Evolutionary conservation across 2,329 filamentous ascomycete species (phyloP).

Genomic region (Trichoderma sp.): DNA sequence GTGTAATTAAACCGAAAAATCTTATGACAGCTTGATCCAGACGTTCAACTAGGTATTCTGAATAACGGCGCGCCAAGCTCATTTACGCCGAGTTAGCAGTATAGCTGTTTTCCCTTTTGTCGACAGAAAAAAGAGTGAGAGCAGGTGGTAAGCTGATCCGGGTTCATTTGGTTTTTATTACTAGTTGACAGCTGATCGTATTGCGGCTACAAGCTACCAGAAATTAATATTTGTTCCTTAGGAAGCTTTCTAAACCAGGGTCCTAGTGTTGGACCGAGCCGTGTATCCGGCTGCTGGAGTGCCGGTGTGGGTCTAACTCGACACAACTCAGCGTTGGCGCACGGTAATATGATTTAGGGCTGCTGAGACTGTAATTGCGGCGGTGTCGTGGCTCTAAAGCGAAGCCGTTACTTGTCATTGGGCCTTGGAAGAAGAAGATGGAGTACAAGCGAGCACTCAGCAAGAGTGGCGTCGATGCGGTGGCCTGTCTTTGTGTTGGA

Average conservation of each 20-base stretch:
- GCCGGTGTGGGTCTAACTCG: slow-evolving; percentile 20
- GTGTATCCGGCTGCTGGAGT: slow-evolving; percentile 27
- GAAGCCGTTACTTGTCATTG: not conserved
- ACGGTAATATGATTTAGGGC: slow-evolving; percentile 9
- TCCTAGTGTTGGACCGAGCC: slow-evolving; percentile 29
- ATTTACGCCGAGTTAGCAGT: slow-evolving; percentile 1
- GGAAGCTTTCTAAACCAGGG: slow-evolving; percentile 26
- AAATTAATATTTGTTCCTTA: slow-evolving; percentile 25
- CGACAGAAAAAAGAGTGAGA: not conserved
- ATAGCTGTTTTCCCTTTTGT: not conserved
- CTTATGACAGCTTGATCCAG: not conserved
- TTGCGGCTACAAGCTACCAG: slow-evolving; percentile 9
- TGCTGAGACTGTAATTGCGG: slow-evolving; percentile 11
- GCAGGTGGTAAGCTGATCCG: slow-evolving; percentile 1
- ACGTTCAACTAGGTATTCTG: slow-evolving; percentile 23
- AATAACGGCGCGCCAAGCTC: not conserved
- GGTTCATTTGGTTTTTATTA: slow-evolving; percentile 14
- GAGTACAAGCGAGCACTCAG: not conserved
- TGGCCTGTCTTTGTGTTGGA: not conserved
- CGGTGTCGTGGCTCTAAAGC: not conserved
- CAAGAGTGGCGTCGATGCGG: not conserved
- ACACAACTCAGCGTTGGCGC: slow-evolving; percentile 12
- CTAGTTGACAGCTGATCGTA: slow-evolving; percentile 22
- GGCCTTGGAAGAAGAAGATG: not conserved
- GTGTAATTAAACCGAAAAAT: not conserved